These are phyloP conservation scores for Chloris gayana DNA, from an alignment of 176 grass and related monocot genomes.

Conservation along the genomic window DNA sequence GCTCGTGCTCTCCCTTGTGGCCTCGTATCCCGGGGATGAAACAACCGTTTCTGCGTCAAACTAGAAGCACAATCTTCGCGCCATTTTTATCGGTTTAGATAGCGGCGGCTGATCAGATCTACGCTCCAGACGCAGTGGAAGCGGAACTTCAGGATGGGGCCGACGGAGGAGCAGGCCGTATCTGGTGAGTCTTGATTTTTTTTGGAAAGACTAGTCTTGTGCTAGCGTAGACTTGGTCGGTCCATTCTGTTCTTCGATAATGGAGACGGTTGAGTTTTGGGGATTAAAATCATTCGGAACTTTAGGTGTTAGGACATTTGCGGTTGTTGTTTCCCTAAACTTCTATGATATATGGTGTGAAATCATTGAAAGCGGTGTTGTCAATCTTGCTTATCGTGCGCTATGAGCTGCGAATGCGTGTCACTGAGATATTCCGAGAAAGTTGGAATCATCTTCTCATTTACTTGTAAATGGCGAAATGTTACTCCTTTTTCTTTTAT, in stretches of 20 bases:
- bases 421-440: slow-evolving; percentile 23
- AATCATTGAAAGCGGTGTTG: neutral
- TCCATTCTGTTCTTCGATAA: slow-evolving; percentile 11
- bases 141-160: slow-evolving; percentile 45
- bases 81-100: slow-evolving; percentile 11
- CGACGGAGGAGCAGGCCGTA: slow-evolving; percentile 45
- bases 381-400: neutral
- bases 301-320: neutral
- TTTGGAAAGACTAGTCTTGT: too few relatives aligned
- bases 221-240: slow-evolving; percentile 1
- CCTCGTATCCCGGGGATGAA: slow-evolving; percentile 22
- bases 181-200: slow-evolving; percentile 46
- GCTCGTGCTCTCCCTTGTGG: slow-evolving; percentile 28
- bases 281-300: neutral
- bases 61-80: slow-evolving; percentile 27
- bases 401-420: slow-evolving; percentile 16
- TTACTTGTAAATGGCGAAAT: neutral
- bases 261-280: too few relatives aligned
- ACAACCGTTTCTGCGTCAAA: slow-evolving; percentile 35
- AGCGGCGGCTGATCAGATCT: slow-evolving; percentile 48
- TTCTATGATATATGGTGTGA: neutral
- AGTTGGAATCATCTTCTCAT: slow-evolving; percentile 25
- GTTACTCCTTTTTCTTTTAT: neutral
- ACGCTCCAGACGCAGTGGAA: neutral
- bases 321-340: neutral